Evolutionary conservation across 2,329 filamentous ascomycete genomes (phyloP).

Genomic region (Diaporthe citri): DNA sequence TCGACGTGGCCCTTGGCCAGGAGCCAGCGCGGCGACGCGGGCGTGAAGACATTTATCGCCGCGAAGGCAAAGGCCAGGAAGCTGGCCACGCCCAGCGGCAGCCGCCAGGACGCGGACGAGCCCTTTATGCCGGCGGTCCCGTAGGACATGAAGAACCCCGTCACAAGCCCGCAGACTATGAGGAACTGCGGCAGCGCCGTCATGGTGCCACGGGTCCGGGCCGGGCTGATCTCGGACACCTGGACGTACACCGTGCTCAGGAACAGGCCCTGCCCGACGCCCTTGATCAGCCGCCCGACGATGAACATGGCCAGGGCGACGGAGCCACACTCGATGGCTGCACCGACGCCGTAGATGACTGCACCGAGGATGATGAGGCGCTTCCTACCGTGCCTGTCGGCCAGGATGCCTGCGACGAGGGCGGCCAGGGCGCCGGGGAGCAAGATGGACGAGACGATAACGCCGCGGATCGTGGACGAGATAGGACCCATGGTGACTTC

Average conservation of each 20-base stretch:
- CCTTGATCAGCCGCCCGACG: slow-evolving; percentile 65
- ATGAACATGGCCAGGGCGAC: slow-evolving; percentile 64
- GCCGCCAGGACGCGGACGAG: slow-evolving; percentile 66
- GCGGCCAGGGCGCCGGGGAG: slow-evolving; percentile 71
- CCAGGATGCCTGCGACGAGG: slow-evolving; percentile 68
- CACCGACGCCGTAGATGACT: slow-evolving; percentile 65
- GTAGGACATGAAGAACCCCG: slow-evolving; percentile 73
- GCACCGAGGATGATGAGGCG: slow-evolving; percentile 65
- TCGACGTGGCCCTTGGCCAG: slow-evolving; percentile 55
- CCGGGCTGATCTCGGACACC: slow-evolving; percentile 70
- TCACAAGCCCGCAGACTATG: slow-evolving; percentile 63
- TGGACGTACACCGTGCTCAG: slow-evolving; percentile 61
- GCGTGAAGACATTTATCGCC: slow-evolving; percentile 51
- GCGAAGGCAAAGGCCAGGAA: slow-evolving; percentile 50
- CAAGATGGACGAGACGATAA: slow-evolving; percentile 71
- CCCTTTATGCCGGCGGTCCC: slow-evolving; percentile 59
- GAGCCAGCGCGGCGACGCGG: slow-evolving; percentile 70
- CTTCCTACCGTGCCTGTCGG: slow-evolving; percentile 65
- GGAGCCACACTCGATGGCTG: slow-evolving; percentile 54
- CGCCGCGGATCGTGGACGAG: slow-evolving; percentile 67
- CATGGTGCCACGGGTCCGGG: slow-evolving; percentile 62
- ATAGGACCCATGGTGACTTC: slow-evolving; percentile 62
- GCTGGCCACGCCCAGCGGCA: slow-evolving; percentile 61
- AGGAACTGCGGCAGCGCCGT: slow-evolving; percentile 67
- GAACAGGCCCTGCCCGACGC: slow-evolving; percentile 69